A percentile compares a stretch with the other conserved stretches of the same genome.
These are phyloP conservation scores for Paecilomyces niveus DNA, from an alignment of 2,329 filamentous ascomycete genomes.

Conservation along the genomic window DNA sequence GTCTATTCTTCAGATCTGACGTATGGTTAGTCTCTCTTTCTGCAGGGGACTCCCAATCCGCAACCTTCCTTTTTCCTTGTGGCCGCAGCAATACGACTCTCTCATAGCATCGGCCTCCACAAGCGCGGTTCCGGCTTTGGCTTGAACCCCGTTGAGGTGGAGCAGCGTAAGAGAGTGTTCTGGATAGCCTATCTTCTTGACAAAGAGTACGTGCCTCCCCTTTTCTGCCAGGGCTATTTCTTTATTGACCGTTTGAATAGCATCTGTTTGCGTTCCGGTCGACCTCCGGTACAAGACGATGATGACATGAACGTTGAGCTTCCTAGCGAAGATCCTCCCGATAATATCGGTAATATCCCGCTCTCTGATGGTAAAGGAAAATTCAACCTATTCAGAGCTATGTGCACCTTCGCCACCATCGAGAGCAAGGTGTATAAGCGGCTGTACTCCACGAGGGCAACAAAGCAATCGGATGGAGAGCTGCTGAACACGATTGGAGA, in stretches of 20 bases:
- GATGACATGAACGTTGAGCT: conserved; percentile 94
- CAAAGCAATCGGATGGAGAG: conserved; percentile 86
- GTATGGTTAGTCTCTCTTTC: conserved; percentile 61
- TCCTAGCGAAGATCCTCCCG: conserved; percentile 79
- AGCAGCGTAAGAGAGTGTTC: conserved; percentile 75
- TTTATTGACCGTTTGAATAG: conserved; percentile 24
- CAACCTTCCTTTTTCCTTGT: conserved; percentile 90
- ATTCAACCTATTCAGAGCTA: conserved; percentile 87
- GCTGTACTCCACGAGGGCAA: conserved; percentile 85
- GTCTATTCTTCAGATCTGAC: conserved; percentile 6
- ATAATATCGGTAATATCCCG: conserved; percentile 92
- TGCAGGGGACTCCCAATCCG: conserved; percentile 93
- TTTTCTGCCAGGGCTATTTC: not conserved
- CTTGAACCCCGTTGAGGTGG: conserved; percentile 85
- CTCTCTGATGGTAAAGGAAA: conserved; percentile 82
- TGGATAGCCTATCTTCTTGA: conserved; percentile 72
- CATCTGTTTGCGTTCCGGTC: conserved; percentile 64
- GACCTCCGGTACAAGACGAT: conserved; percentile 66
- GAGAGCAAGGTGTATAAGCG: conserved; percentile 91
- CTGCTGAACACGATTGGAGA: conserved; percentile 93
- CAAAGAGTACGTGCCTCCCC: conserved; percentile 49
- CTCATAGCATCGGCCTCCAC: conserved; percentile 91
- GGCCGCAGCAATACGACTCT: conserved; percentile 79
- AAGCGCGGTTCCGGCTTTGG: conserved; percentile 91
- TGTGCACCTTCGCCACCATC: conserved; percentile 87